A percentile compares a stretch with the other conserved stretches of the same genome.
Evolutionary conservation across 257 asterid species (phyloP).

Genomic region (Thymus quinquecostatus): DNA sequence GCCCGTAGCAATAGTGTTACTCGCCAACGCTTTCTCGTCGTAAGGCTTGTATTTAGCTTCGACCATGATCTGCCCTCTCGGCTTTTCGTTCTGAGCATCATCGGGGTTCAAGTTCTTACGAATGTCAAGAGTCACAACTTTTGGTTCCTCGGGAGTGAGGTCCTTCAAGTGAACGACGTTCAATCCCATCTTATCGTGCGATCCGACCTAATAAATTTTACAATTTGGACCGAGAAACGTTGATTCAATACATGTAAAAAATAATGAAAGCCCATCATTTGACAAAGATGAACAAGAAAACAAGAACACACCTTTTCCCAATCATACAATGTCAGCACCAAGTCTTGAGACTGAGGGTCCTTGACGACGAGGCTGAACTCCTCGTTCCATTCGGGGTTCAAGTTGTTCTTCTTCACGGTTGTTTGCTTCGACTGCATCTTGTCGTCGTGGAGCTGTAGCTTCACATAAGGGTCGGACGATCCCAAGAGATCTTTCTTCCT

Average conservation of each 20-base stretch:
- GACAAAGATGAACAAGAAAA: not conserved
- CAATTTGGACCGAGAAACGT: not conserved
- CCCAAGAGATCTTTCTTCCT: constrained; percentile 87
- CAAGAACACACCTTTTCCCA: constrained; percentile 69
- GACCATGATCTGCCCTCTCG: constrained; percentile 69
- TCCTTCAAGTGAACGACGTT: constrained; percentile 55
- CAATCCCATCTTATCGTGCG: constrained; percentile 79
- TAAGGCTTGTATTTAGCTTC: constrained; percentile 69
- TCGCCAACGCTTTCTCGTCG: constrained; percentile 42
- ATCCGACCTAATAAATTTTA: constrained; percentile 56
- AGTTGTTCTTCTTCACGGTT: constrained; percentile 61
- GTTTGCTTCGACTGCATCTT: constrained; percentile 76
- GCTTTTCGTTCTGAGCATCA: constrained; percentile 66
- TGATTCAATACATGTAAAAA: not conserved
- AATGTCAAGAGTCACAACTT: constrained; percentile 62
- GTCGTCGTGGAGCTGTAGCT: constrained; percentile 64
- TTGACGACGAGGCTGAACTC: constrained; percentile 69
- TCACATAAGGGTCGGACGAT: constrained; percentile 85
- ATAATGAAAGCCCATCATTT: not conserved
- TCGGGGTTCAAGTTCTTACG: constrained; percentile 58
- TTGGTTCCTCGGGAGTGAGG: constrained; percentile 65
- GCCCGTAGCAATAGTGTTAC: constrained; percentile 36
- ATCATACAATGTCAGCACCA: constrained; percentile 57
- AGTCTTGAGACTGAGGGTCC: constrained; percentile 70
- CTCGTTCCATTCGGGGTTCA: constrained; percentile 98